Conservation (phyloP, 2,329 filamentous ascomycete genomes). For the Pestalotiopsis sp. region DNA sequence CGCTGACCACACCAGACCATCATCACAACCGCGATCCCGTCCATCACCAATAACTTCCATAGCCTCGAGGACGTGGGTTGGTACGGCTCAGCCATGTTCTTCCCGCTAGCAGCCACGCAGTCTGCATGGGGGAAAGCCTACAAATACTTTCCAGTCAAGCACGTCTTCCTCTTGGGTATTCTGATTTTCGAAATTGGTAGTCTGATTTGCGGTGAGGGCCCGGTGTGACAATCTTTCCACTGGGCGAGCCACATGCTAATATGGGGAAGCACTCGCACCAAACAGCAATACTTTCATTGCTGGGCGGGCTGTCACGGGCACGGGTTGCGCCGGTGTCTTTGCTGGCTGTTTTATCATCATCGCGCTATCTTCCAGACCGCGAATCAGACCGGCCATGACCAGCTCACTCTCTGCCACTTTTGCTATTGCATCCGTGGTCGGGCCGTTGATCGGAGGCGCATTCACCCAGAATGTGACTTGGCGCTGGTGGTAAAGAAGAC, state of each 20-base stretch:
- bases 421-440: constrained; percentile 5
- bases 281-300: constrained; percentile 15
- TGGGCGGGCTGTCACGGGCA: constrained; percentile 16
- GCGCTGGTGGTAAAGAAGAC: constrained; percentile 9
- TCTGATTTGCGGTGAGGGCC: neutral
- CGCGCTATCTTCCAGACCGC: constrained; percentile 9
- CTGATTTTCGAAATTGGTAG: constrained; percentile 29
- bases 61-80: constrained; percentile 57
- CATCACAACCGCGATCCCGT: constrained; percentile 47
- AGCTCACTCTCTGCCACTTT: constrained; percentile 12
- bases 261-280: constrained; percentile 5
- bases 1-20: neutral
- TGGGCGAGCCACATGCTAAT: neutral
- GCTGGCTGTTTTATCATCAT: constrained; percentile 16
- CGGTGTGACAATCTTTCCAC: neutral
- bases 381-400: constrained; percentile 11
- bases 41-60: constrained; percentile 56
- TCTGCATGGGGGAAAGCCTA: constrained; percentile 50
- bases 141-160: constrained; percentile 42
- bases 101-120: constrained; percentile 48
- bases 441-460: constrained; percentile 11
- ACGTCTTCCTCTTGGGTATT: constrained; percentile 17
- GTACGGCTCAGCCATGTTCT: constrained; percentile 61
- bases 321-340: constrained; percentile 6
- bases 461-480: constrained; percentile 5